Conservation (phyloP, 257 asterid genomes). For the Cordia subcordata region DNA sequence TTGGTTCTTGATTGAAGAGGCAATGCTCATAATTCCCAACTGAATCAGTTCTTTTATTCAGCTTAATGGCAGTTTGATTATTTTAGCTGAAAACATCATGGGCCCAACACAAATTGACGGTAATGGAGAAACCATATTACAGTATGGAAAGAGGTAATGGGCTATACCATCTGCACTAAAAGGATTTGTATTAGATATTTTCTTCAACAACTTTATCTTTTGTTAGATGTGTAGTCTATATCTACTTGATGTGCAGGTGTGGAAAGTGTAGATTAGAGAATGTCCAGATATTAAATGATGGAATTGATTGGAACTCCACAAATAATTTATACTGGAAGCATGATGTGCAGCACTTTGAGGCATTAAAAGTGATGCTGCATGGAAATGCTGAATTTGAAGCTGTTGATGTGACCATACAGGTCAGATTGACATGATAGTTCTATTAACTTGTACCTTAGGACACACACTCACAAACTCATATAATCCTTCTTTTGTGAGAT, state of each 20-base stretch:
- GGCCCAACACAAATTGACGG: constrained; percentile 52
- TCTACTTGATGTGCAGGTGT: constrained; percentile 46
- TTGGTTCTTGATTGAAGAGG: constrained; percentile 7
- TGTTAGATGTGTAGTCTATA: constrained; percentile 13
- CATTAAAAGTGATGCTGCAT: constrained; percentile 67
- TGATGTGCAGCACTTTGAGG: constrained; percentile 77
- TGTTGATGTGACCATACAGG: constrained; percentile 69
- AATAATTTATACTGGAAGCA: constrained; percentile 92
- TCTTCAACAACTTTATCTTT: not conserved
- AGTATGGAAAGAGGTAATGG: constrained; percentile 78
- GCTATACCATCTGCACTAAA: constrained; percentile 4
- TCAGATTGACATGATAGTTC: constrained; percentile 23
- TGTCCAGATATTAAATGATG: constrained; percentile 66
- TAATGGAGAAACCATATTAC: constrained; percentile 59
- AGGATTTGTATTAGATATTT: not conserved
- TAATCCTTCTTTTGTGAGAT: not conserved
- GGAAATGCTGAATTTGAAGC: constrained; percentile 99
- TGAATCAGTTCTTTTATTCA: constrained; percentile 39
- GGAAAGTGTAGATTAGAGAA: constrained; percentile 84
- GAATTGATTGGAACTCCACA: constrained; percentile 79
- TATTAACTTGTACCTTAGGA: not conserved
- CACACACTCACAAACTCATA: not conserved
- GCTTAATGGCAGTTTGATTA: constrained; percentile 87
- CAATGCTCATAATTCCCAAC: constrained; percentile 17
- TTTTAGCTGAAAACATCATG: constrained; percentile 73